phyloP scores from a whole-genome alignment of 23 red algal genomes.

The Cyanidioschyzon merolae region DNA sequence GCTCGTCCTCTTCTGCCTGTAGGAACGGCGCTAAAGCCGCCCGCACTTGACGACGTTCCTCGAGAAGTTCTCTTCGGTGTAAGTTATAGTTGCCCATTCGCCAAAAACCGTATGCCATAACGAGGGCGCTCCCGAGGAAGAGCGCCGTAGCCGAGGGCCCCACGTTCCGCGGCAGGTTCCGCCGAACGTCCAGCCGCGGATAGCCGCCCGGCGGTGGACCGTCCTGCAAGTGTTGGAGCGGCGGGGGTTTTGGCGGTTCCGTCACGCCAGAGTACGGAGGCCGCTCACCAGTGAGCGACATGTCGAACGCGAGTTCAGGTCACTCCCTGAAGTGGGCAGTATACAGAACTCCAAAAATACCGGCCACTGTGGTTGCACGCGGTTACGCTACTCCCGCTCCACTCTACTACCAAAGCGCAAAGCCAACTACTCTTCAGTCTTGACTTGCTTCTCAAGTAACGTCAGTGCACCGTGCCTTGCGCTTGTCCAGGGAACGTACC shows the following conservation, averaged over 20 bases:
- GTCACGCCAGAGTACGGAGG: background rate
- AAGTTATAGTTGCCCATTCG: slow-evolving; percentile 65
- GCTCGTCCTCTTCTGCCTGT: slow-evolving; percentile 78
- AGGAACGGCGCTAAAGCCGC: slow-evolving; percentile 58
- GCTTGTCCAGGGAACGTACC: too few relatives aligned
- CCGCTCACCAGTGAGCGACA: background rate
- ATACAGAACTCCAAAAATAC: too few relatives aligned
- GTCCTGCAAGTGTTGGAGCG: slow-evolving; percentile 68
- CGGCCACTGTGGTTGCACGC: too few relatives aligned
- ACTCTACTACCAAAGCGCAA: too few relatives aligned
- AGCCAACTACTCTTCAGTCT: too few relatives aligned
- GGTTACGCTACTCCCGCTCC: too few relatives aligned
- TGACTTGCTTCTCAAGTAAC: too few relatives aligned
- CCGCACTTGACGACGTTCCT: slow-evolving; percentile 57
- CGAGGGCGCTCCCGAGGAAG: slow-evolving; percentile 39
- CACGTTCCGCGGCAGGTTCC: slow-evolving; percentile 76
- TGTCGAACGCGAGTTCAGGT: too few relatives aligned
- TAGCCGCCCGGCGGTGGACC: slow-evolving; percentile 82
- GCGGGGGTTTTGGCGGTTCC: slow-evolving; percentile 61
- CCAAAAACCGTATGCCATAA: slow-evolving; percentile 67
- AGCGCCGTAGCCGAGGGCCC: slow-evolving; percentile 36
- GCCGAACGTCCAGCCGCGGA: slow-evolving; percentile 56
- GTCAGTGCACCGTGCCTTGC: too few relatives aligned
- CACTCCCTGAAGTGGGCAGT: too few relatives aligned
- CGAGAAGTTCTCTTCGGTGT: slow-evolving; percentile 52